Evolutionary conservation across 1,139 yeast genomes (phyloP).

Genomic region (Ogataea hybrid): DNA sequence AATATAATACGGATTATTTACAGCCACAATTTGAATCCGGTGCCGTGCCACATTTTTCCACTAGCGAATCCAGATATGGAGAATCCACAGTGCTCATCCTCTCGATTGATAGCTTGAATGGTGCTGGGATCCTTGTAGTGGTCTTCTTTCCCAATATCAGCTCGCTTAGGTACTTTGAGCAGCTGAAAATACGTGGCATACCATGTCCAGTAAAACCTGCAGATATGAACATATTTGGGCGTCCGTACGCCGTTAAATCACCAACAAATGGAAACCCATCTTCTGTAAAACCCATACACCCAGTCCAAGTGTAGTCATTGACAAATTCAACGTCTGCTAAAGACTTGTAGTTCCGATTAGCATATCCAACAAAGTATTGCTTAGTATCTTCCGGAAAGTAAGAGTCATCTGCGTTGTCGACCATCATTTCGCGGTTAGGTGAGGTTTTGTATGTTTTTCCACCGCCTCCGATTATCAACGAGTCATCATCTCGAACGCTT

Average conservation of each 20-base stretch:
- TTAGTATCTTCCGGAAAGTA: slow-evolving; percentile 20
- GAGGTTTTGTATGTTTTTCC: slow-evolving; percentile 15
- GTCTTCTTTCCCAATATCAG: slow-evolving; percentile 14
- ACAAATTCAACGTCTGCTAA: slow-evolving; percentile 19
- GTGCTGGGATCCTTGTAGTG: neutral
- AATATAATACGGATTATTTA: neutral
- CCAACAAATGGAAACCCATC: slow-evolving; percentile 39
- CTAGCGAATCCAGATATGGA: slow-evolving; percentile 1
- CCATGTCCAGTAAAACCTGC: slow-evolving; percentile 51
- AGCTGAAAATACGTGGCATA: slow-evolving; percentile 43
- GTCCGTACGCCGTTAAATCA: slow-evolving; percentile 25
- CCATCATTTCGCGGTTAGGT: slow-evolving; percentile 21
- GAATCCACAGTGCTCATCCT: neutral
- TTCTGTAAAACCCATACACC: slow-evolving; percentile 40
- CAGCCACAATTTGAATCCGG: neutral
- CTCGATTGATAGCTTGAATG: slow-evolving; percentile 1
- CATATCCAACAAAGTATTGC: slow-evolving; percentile 24
- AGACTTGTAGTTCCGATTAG: slow-evolving; percentile 23
- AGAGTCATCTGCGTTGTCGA: slow-evolving; percentile 29
- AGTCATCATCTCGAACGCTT: slow-evolving; percentile 30
- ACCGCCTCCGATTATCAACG: slow-evolving; percentile 32
- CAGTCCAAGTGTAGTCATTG: slow-evolving; percentile 36
- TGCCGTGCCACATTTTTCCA: neutral
- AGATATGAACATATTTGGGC: slow-evolving; percentile 32
- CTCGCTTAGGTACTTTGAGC: slow-evolving; percentile 24